These are phyloP conservation scores for Botrytis elliptica DNA, from an alignment of 2,329 filamentous ascomycete genomes.

Conservation along the genomic window DNA sequence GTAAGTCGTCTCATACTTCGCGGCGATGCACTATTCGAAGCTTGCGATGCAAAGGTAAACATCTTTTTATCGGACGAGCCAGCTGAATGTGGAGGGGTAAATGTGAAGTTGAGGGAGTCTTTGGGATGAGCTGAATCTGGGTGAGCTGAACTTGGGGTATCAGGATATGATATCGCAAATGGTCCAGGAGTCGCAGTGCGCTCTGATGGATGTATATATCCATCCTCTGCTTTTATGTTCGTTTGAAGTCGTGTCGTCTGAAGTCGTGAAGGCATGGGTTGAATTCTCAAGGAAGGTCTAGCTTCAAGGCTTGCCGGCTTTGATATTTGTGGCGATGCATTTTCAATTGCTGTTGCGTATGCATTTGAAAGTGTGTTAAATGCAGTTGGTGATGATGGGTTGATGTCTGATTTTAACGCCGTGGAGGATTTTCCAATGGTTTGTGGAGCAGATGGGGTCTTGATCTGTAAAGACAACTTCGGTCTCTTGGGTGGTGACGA, in stretches of 20 bases:
- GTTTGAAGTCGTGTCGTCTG: constrained; percentile 36
- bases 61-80: constrained; percentile 29
- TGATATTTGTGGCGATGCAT: constrained; percentile 50
- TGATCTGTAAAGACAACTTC: constrained; percentile 57
- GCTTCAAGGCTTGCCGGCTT: constrained; percentile 36
- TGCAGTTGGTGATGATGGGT: constrained; percentile 59
- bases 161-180: constrained; percentile 38
- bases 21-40: constrained; percentile 38
- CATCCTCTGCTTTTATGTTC: constrained; percentile 25
- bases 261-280: constrained; percentile 29
- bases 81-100: constrained; percentile 40
- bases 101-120: constrained; percentile 31
- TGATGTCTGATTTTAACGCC: constrained; percentile 46
- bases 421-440: constrained; percentile 45
- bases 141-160: constrained; percentile 37
- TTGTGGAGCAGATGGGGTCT: constrained; percentile 44
- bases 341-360: constrained; percentile 62
- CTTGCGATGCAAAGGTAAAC: constrained; percentile 35
- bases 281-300: constrained; percentile 43
- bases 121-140: constrained; percentile 27
- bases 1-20: constrained; percentile 41
- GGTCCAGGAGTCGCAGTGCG: constrained; percentile 39
- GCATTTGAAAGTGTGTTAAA: constrained; percentile 67
- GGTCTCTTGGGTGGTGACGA: constrained; percentile 44
- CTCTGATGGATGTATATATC: constrained; percentile 33